Evolutionary conservation across 2,329 filamentous ascomycete species (phyloP).

Genomic region (Ceratocystiopsis brevicomis): DNA sequence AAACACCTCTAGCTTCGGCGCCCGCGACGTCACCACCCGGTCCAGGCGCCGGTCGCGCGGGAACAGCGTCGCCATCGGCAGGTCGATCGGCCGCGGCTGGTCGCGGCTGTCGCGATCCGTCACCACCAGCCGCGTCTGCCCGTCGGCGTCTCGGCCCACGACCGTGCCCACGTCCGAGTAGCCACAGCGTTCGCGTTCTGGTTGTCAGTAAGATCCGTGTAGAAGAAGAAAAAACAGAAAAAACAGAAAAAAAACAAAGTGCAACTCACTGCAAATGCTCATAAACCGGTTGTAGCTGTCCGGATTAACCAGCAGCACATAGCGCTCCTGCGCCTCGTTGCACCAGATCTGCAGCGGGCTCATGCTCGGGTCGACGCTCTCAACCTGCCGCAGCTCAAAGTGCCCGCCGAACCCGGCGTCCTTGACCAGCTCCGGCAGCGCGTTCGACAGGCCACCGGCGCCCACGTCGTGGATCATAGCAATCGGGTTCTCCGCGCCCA

Average conservation of each 20-base stretch:
- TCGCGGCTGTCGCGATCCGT: conserved; percentile 61
- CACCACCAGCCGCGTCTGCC: conserved; percentile 56
- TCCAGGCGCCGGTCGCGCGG: conserved; percentile 73
- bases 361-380: conserved; percentile 79
- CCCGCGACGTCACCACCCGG: conserved; percentile 51
- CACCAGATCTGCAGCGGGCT: conserved; percentile 96
- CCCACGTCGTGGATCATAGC: conserved; percentile 96
- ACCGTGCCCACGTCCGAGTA: conserved; percentile 83
- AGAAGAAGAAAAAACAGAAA: background rate
- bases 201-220: conserved; percentile 13
- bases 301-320: conserved; percentile 73
- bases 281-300: conserved; percentile 62
- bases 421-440: conserved; percentile 74
- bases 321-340: conserved; percentile 90
- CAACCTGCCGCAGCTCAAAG: conserved; percentile 87
- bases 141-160: conserved; percentile 37
- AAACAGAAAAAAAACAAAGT: background rate
- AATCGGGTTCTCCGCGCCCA: conserved; percentile 75
- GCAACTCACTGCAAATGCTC: conserved; percentile 38
- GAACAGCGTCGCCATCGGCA: conserved; percentile 77
- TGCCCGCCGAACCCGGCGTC: conserved; percentile 80
- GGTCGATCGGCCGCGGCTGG: conserved; percentile 63
- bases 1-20: conserved; percentile 49
- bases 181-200: conserved; percentile 66
- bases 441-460: conserved; percentile 60